Evolutionary conservation across 768 basidiomycete genomes (phyloP).

Genomic region (Chalciporus piperatus): DNA sequence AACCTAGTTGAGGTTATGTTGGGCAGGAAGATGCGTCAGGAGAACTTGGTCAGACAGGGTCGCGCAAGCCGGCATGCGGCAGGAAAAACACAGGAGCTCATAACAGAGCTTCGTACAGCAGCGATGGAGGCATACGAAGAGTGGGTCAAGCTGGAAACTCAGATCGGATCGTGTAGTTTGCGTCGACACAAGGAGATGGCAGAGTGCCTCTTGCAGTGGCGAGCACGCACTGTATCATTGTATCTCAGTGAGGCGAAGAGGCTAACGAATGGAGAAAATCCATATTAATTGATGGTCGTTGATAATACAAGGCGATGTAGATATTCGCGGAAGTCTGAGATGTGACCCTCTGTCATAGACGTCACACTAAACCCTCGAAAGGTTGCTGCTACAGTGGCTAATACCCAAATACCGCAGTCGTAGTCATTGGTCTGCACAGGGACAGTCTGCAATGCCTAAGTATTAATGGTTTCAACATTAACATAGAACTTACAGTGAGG

Average conservation of each 20-base stretch:
- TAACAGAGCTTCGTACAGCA: background rate
- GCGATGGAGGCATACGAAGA: background rate
- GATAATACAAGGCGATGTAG: background rate
- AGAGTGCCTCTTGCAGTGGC: background rate
- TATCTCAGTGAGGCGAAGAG: background rate
- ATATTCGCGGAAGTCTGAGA: background rate
- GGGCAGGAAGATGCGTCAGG: background rate
- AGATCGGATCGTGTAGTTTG: background rate
- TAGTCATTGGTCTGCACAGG: slow-evolving; percentile 17
- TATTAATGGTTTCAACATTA: background rate
- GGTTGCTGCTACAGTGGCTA: slow-evolving; percentile 21
- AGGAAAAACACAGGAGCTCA: background rate
- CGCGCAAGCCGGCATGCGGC: background rate
- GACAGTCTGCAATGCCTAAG: background rate
- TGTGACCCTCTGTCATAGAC: slow-evolving; percentile 5
- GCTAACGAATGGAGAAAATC: background rate
- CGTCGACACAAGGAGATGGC: background rate
- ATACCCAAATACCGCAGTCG: slow-evolving; percentile 28
- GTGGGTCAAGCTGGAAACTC: background rate
- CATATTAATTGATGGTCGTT: background rate
- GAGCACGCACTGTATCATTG: background rate
- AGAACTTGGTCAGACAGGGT: background rate
- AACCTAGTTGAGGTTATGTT: slow-evolving; percentile 4
- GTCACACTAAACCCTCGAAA: slow-evolving; percentile 13
- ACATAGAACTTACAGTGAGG: background rate